Evolutionary conservation across 371 early-diverging fungal species (phyloP).

Genomic region (Synchytrium microbalum): DNA sequence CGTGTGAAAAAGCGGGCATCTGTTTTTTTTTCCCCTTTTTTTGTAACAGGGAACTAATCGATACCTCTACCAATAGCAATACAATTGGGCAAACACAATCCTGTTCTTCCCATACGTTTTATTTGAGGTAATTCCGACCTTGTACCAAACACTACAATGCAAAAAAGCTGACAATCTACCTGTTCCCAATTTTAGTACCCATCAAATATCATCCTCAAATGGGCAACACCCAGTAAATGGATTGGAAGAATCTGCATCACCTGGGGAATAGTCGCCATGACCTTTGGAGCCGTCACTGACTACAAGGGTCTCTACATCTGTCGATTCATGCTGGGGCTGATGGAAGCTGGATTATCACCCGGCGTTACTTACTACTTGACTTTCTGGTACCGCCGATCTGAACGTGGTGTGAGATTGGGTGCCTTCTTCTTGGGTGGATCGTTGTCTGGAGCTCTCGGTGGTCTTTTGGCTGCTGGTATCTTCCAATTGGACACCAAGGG

Average conservation of each 20-base stretch:
- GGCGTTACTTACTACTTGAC: conserved; percentile 66
- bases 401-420: conserved; percentile 63
- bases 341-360: conserved; percentile 68
- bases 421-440: conserved; percentile 57
- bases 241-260: conserved; percentile 58
- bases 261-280: conserved; percentile 57
- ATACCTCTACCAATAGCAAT: no score
- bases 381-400: conserved; percentile 67
- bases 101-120: no score
- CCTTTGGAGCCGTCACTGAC: conserved; percentile 39
- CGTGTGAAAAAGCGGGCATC: no score
- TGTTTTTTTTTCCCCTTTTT: no score
- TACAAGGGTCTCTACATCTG: conserved; percentile 34
- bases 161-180: no score
- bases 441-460: conserved; percentile 66
- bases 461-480: conserved; percentile 55
- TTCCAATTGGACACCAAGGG: conserved; percentile 47
- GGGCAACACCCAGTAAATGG: conserved; percentile 53
- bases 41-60: no score
- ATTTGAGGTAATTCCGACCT: no score
- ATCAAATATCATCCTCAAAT: conserved; percentile 52
- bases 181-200: conserved; percentile 68
- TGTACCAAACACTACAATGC: no score
- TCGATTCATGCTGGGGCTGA: conserved; percentile 57
- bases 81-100: no score